Base-by-base conservation (phyloP, 306 rosid genomes). In the Trifolium subterraneum region DNA sequence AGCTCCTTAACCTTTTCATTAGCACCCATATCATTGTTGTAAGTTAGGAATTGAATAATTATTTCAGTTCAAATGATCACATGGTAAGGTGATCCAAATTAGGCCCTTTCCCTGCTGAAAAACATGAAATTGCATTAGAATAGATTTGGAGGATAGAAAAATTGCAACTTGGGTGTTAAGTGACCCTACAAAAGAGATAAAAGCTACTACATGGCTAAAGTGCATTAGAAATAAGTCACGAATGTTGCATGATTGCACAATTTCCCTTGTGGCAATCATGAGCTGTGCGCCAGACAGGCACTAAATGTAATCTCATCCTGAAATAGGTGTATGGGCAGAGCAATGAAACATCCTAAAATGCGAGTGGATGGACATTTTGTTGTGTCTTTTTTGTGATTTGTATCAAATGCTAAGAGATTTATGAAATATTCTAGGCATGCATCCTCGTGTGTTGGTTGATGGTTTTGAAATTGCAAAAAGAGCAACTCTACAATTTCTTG, bases 371-470 rank as follows among this genome's bases (percentile, higher is more conserved):
- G 18, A 47, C 50, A n/a, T 68, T 52, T 7, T 64, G 72, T n/a
- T 23, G 7, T 48, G 8, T 8, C 18, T 23, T 19, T 6, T 52
- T 15, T 3, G 18, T 47, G 7, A 27, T 63, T 69, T 20, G 27
- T 10, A n/a, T 18, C 5, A 18, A 70, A 62, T 54, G 29, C 11
- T 45, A 38, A 33, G 45, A 42, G 64, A 47, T 54, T 14, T 70
- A 56, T 71, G 56, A 7, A 7, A 74, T 81, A 58, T 59, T 86
- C 18, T 64, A 94, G 99, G 99, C 58, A 92, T 94, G 97, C 99
- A 94, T 90, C 99, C 99, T 16, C 97, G 99, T 27, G 90, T 94
- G 10, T 72, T 94, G 78, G 97, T 94, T 64, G 99, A 94, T 86
- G 99, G 99, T 45, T 92, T 94, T 79, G 99, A 94, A 86, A 92